phyloP scores from a whole-genome alignment of 345 rosid species.

The Citrus mangshanensis region DNA sequence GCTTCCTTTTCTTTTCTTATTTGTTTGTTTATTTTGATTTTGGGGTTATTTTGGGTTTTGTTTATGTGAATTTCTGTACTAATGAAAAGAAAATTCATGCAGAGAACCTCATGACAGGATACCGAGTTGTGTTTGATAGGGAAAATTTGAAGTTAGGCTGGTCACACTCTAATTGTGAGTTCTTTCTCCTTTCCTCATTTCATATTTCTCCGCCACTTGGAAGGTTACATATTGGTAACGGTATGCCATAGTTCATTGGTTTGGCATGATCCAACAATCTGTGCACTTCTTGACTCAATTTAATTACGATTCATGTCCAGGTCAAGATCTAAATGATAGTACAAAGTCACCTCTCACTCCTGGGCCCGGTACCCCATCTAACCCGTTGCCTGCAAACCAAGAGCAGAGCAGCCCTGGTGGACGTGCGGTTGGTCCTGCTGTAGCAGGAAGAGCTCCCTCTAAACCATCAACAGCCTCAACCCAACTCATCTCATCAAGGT shows the following conservation, averaged over 20 bases:
- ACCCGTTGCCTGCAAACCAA: slow-evolving; percentile 71
- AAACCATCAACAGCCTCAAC: slow-evolving; percentile 43
- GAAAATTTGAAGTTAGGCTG: slow-evolving; percentile 81
- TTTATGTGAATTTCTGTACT: too few species aligned
- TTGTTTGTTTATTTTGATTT: too few species aligned
- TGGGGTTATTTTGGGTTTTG: too few species aligned
- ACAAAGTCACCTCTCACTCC: slow-evolving; percentile 41
- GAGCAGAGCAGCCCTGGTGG: slow-evolving; percentile 49
- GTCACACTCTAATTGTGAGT: slow-evolving; percentile 82
- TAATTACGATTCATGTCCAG: slow-evolving; percentile 28
- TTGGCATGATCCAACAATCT: too few species aligned
- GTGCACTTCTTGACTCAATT: not conserved
- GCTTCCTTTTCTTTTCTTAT: not conserved
- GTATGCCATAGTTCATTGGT: too few species aligned
- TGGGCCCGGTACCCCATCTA: slow-evolving; percentile 39
- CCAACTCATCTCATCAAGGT: slow-evolving; percentile 15
- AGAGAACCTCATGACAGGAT: slow-evolving; percentile 88
- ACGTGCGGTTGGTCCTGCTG: slow-evolving; percentile 77
- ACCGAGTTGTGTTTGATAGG: slow-evolving; percentile 74
- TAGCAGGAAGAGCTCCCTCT: slow-evolving; percentile 74
- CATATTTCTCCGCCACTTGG: not conserved
- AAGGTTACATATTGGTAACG: not conserved
- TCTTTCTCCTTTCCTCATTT: not conserved
- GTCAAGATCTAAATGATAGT: slow-evolving; percentile 47
- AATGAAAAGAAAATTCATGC: slow-evolving; percentile 24